These are phyloP conservation scores for Alternaria burnsii DNA, from an alignment of 2,329 filamentous ascomycete species.

Conservation along the genomic window DNA sequence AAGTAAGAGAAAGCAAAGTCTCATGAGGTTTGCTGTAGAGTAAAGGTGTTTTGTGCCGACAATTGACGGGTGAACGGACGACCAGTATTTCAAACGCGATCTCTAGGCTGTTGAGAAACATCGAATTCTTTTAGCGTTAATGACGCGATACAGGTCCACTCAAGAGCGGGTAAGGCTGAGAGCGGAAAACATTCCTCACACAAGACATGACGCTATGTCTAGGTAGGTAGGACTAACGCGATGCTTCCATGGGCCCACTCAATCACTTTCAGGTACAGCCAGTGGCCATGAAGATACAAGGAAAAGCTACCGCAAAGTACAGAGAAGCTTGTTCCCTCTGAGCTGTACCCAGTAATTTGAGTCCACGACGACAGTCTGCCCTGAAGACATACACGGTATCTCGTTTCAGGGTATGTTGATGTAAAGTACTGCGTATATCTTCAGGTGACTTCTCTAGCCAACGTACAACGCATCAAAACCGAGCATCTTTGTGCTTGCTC, in stretches of 20 bases:
- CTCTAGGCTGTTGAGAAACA: conserved; percentile 18
- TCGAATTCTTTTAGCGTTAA: conserved; percentile 38
- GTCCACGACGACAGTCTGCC: not conserved
- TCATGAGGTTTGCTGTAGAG: conserved; percentile 4
- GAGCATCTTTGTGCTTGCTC: not conserved
- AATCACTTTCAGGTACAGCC: not conserved
- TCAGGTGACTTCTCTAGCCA: not conserved
- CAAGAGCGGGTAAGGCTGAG: conserved; percentile 24
- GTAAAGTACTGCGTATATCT: not conserved
- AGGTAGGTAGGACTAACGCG: not conserved
- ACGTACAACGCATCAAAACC: not conserved
- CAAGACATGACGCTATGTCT: not conserved
- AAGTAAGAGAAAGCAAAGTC: not conserved
- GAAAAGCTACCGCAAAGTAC: not conserved
- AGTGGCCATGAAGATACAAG: not conserved
- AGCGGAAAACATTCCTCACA: not conserved
- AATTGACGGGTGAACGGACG: conserved; percentile 20
- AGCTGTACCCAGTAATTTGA: not conserved
- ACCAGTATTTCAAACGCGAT: conserved; percentile 15
- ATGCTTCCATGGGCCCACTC: not conserved
- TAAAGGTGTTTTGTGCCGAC: conserved; percentile 10
- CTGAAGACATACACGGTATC: not conserved
- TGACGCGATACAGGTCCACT: conserved; percentile 34
- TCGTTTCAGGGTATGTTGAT: not conserved
- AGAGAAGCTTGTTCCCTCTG: not conserved